These are phyloP conservation scores for Candida anglica DNA, from an alignment of 805 yeast genomes.

Conservation along the genomic window DNA sequence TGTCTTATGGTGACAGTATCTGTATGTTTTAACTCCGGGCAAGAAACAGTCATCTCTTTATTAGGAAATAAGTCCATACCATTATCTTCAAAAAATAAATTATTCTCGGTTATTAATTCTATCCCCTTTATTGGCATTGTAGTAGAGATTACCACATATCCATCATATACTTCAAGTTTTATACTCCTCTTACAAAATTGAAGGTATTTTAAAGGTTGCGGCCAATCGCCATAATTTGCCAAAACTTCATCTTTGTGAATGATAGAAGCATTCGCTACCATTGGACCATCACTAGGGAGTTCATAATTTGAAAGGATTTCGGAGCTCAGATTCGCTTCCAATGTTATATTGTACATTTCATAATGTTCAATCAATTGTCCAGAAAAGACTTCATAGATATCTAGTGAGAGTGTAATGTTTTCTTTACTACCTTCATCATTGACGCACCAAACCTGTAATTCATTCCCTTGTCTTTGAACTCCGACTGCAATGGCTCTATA, in stretches of 20 bases:
- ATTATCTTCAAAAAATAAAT: constrained; percentile 35
- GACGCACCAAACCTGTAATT: constrained; percentile 40
- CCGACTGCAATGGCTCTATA: constrained; percentile 30
- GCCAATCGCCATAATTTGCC: no score
- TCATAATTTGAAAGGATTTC: not conserved
- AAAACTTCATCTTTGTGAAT: no score
- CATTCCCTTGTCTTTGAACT: constrained; percentile 19
- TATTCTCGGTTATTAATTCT: constrained; percentile 22
- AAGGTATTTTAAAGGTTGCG: constrained; percentile 44
- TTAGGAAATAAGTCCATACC: constrained; percentile 48
- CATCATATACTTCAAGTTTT: constrained; percentile 16
- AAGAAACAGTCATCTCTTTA: constrained; percentile 11
- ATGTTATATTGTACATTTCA: not conserved
- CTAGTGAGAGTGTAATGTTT: constrained; percentile 19
- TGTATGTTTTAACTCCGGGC: constrained; percentile 8
- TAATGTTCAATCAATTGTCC: constrained; percentile 14
- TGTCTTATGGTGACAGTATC: constrained; percentile 15
- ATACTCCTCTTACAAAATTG: constrained; percentile 25
- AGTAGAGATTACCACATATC: constrained; percentile 18
- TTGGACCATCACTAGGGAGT: constrained; percentile 7
- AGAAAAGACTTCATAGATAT: constrained; percentile 23
- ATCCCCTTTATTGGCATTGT: constrained; percentile 44
- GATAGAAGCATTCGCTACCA: constrained; percentile 27
- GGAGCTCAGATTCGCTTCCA: not conserved
- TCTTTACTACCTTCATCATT: constrained; percentile 20